Percentiles rank a stretch among this genome's conserved stretches.
These are phyloP conservation scores for Phytophthora europaea DNA, from an alignment of 352 stramenopile genomes.

Conservation along the genomic window DNA sequence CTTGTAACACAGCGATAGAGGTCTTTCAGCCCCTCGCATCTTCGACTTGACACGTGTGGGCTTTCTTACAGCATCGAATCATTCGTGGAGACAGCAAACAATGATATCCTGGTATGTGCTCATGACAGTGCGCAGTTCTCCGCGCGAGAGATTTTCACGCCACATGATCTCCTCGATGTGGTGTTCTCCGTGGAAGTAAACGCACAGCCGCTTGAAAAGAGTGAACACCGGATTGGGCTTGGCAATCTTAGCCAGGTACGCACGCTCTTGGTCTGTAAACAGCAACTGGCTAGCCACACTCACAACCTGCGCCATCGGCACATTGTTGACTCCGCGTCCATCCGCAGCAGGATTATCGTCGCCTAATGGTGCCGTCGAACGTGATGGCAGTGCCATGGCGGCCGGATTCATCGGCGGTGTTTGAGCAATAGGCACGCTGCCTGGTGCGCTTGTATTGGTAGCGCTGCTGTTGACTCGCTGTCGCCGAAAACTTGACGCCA, in stretches of 20 bases:
- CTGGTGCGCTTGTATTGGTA: slow-evolving; percentile 36
- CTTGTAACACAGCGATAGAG: not conserved
- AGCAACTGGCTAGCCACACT: slow-evolving; percentile 54
- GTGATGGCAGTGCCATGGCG: slow-evolving; percentile 30
- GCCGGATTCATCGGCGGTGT: slow-evolving; percentile 42
- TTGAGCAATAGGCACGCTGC: slow-evolving; percentile 36
- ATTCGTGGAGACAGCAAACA: slow-evolving; percentile 85
- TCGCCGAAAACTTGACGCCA: slow-evolving; percentile 40
- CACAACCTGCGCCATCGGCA: slow-evolving; percentile 42
- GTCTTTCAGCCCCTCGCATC: not conserved
- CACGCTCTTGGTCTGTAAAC: slow-evolving; percentile 73
- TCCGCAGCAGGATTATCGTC: slow-evolving; percentile 21
- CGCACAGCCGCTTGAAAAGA: slow-evolving; percentile 83
- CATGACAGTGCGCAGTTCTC: slow-evolving; percentile 82
- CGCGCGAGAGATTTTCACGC: slow-evolving; percentile 85
- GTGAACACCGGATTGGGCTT: slow-evolving; percentile 83
- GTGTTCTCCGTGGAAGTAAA: slow-evolving; percentile 90
- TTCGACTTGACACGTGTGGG: not conserved
- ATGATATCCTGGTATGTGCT: slow-evolving; percentile 90
- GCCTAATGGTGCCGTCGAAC: slow-evolving; percentile 17
- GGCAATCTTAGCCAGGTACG: slow-evolving; percentile 84
- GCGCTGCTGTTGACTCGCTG: slow-evolving; percentile 37
- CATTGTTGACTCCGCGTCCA: slow-evolving; percentile 9
- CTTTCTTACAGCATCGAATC: slow-evolving; percentile 11
- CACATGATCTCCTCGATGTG: slow-evolving; percentile 93